Evolutionary conservation across 1,139 yeast species (phyloP).

Genomic region (Taiozyma sp.): DNA sequence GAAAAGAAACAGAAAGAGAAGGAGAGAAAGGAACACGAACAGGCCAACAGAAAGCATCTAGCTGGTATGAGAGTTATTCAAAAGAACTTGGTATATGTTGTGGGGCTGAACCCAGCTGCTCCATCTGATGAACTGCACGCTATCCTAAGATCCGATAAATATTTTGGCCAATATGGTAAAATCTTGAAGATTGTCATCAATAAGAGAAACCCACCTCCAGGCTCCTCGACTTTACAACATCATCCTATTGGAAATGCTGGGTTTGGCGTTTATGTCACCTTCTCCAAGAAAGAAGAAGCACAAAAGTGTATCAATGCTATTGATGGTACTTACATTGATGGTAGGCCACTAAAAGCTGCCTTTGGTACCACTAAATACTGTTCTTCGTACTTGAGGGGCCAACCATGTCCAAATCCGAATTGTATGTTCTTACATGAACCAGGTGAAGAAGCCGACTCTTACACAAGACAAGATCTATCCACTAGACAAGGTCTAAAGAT

Average conservation of each 20-base stretch:
- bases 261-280: slow-evolving; percentile 93
- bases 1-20: slow-evolving; percentile 88
- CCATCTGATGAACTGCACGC: slow-evolving; percentile 86
- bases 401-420: slow-evolving; percentile 96
- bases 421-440: slow-evolving; percentile 99
- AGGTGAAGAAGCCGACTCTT: slow-evolving; percentile 98
- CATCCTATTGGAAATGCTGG: slow-evolving; percentile 60
- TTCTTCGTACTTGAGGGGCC: slow-evolving; percentile 90
- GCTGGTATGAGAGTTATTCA: slow-evolving; percentile 98
- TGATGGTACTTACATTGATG: slow-evolving; percentile 93
- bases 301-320: slow-evolving; percentile 88
- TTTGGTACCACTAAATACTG: slow-evolving; percentile 99
- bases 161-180: slow-evolving; percentile 97
- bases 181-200: slow-evolving; percentile 93
- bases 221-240: slow-evolving; percentile 34
- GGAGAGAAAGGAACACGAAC: slow-evolving; percentile 88
- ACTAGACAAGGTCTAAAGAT: slow-evolving; percentile 72
- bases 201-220: slow-evolving; percentile 53
- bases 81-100: slow-evolving; percentile 93
- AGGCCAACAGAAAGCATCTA: slow-evolving; percentile 84
- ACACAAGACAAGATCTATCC: slow-evolving; percentile 87
- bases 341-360: slow-evolving; percentile 83
- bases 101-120: slow-evolving; percentile 85
- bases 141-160: slow-evolving; percentile 82
- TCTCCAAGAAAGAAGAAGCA: slow-evolving; percentile 91